Evolutionary conservation across 1,139 yeast genomes (phyloP).

Genomic region (Yamadazyma oceani): DNA sequence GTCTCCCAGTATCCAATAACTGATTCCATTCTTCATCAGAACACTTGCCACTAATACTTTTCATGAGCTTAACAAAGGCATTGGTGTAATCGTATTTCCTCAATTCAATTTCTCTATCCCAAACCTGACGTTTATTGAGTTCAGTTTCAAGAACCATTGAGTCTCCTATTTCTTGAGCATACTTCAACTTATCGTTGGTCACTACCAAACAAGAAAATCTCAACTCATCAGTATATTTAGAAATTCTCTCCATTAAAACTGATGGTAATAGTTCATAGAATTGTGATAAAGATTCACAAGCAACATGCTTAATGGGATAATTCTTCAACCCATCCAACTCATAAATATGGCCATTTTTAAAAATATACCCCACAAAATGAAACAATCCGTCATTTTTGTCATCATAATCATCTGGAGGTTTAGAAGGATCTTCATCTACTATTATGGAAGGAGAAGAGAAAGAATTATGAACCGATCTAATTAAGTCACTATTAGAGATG

Average conservation of each 20-base stretch:
- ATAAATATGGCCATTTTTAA: constrained; percentile 49
- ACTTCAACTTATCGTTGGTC: constrained; percentile 50
- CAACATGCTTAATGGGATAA: constrained; percentile 57
- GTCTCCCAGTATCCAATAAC: constrained; percentile 33
- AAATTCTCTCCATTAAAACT: constrained; percentile 47
- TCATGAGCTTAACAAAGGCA: constrained; percentile 47
- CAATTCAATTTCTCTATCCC: constrained; percentile 44
- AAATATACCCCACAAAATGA: constrained; percentile 62
- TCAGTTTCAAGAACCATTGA: constrained; percentile 26
- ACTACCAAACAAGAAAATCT: constrained; percentile 62
- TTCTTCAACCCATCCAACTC: constrained; percentile 67
- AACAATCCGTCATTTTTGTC: constrained; percentile 55
- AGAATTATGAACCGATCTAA: constrained; percentile 62
- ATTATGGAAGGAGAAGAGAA: constrained; percentile 59
- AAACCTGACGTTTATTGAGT: constrained; percentile 33
- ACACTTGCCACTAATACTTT: constrained; percentile 34
- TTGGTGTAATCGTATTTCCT: constrained; percentile 60
- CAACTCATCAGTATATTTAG: constrained; percentile 50
- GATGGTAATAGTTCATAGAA: constrained; percentile 44
- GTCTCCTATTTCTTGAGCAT: constrained; percentile 40
- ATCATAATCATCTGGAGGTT: constrained; percentile 28
- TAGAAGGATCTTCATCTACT: constrained; percentile 40
- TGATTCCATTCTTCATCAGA: constrained; percentile 48
- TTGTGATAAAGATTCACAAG: constrained; percentile 38
- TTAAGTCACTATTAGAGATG: constrained; percentile 59